phyloP scores from a whole-genome alignment of 1,284 basidiomycete genomes.

The Leccinum holopus region DNA sequence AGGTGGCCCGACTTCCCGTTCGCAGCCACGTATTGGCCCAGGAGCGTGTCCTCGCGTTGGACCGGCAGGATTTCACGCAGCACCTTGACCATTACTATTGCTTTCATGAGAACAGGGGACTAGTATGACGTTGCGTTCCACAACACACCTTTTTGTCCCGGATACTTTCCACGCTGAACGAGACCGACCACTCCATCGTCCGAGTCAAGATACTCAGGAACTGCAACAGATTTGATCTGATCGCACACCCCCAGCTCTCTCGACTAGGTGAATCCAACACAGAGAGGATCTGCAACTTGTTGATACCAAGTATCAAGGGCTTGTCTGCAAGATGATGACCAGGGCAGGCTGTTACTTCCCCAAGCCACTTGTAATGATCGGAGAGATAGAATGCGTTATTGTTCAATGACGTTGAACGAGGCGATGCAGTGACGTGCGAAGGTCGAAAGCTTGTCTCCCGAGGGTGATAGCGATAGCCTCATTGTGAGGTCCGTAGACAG shows the following conservation, averaged over 20 bases:
- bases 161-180: slow-evolving; percentile 93
- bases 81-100: slow-evolving; percentile 73
- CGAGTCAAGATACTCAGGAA: slow-evolving; percentile 75
- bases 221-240: slow-evolving; percentile 78
- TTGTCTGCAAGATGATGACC: too few relatives aligned
- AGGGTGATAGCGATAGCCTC: too few relatives aligned
- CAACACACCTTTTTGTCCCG: slow-evolving; percentile 87
- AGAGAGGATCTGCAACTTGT: too few relatives aligned
- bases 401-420: too few relatives aligned
- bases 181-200: slow-evolving; percentile 97
- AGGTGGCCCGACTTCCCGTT: slow-evolving; percentile 96
- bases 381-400: too few relatives aligned
- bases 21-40: slow-evolving; percentile 88
- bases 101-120: slow-evolving; percentile 17
- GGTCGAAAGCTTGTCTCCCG: too few relatives aligned
- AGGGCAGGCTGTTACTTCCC: too few relatives aligned
- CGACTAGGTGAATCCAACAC: too few relatives aligned
- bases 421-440: too few relatives aligned
- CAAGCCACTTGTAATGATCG: too few relatives aligned
- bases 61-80: slow-evolving; percentile 87
- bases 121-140: slow-evolving; percentile 12
- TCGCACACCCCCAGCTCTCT: slow-evolving; percentile 1
- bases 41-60: slow-evolving; percentile 71
- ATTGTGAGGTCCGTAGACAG: too few relatives aligned
- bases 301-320: too few relatives aligned